These are phyloP conservation scores for Leucosporidium creatinivorum DNA, from an alignment of 768 basidiomycete genomes.

Conservation along the genomic window DNA sequence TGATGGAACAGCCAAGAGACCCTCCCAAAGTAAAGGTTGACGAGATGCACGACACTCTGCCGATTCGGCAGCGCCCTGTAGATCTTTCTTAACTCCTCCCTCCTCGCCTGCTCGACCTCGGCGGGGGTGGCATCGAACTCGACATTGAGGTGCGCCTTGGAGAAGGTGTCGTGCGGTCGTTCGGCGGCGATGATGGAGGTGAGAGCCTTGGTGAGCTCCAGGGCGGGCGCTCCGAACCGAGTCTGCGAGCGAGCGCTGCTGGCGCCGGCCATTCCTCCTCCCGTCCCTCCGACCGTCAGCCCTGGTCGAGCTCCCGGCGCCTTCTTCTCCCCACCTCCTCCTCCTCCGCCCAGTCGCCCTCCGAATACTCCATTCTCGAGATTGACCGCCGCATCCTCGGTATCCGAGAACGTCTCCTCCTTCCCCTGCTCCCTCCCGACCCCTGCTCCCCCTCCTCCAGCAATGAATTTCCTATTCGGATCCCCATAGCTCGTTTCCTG, in stretches of 20 bases:
- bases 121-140: slow-evolving; percentile 20
- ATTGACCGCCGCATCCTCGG: slow-evolving; percentile 28
- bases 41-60: slow-evolving; percentile 13
- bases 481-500: background rate
- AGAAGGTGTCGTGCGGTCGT: background rate
- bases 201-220: slow-evolving; percentile 25
- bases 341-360: background rate
- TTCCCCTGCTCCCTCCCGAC: background rate
- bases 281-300: too few species aligned
- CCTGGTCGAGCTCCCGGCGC: too few species aligned
- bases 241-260: background rate
- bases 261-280: too few species aligned
- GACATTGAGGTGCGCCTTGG: slow-evolving; percentile 13
- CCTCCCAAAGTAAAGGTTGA: slow-evolving; percentile 24
- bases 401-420: slow-evolving; percentile 13
- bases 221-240: slow-evolving; percentile 14
- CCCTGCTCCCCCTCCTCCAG: background rate
- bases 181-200: slow-evolving; percentile 20
- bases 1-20: slow-evolving; percentile 33
- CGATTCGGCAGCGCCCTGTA: slow-evolving; percentile 13
- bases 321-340: background rate
- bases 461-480: background rate
- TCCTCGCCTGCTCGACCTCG: background rate
- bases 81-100: slow-evolving; percentile 16
- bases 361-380: slow-evolving; percentile 32